These are phyloP conservation scores for Hericium coralloides DNA, from an alignment of 768 basidiomycete genomes.

Conservation along the genomic window DNA sequence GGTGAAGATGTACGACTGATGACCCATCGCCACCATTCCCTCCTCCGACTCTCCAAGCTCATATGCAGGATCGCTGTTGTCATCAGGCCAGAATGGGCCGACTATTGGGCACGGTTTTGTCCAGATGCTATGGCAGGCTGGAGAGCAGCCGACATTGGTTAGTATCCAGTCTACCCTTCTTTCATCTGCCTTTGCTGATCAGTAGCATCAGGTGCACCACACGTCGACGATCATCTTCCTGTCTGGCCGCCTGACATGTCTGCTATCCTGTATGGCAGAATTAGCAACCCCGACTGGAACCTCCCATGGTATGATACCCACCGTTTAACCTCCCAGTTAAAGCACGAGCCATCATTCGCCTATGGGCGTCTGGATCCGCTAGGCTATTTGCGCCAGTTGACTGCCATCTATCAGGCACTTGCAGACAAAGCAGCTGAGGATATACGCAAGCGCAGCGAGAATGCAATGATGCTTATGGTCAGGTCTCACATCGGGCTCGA, in stretches of 20 bases:
- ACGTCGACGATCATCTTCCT: slow-evolving; percentile 63
- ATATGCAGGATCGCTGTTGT: slow-evolving; percentile 54
- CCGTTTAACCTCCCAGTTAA: slow-evolving; percentile 38
- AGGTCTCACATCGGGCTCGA: slow-evolving; percentile 34
- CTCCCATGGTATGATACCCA: slow-evolving; percentile 32
- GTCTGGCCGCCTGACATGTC: slow-evolving; percentile 74
- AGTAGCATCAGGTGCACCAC: slow-evolving; percentile 19
- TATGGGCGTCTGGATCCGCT: slow-evolving; percentile 59
- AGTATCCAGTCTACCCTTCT: not conserved
- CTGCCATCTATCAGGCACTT: slow-evolving; percentile 47
- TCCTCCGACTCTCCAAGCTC: slow-evolving; percentile 50
- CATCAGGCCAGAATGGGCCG: slow-evolving; percentile 79
- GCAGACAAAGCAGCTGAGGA: slow-evolving; percentile 43
- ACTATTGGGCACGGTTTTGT: slow-evolving; percentile 84
- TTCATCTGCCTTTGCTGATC: slow-evolving; percentile 1
- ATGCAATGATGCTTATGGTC: slow-evolving; percentile 50
- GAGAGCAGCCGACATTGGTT: slow-evolving; percentile 25
- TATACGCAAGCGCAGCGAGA: slow-evolving; percentile 57
- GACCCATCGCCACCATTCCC: slow-evolving; percentile 43
- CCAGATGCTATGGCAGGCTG: slow-evolving; percentile 54
- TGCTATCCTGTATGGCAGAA: slow-evolving; percentile 46
- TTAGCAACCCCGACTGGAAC: slow-evolving; percentile 62
- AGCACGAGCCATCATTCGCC: slow-evolving; percentile 44
- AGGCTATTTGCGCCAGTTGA: slow-evolving; percentile 41
- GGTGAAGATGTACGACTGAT: slow-evolving; percentile 61